Evolutionary conservation across 202 grass and related monocot genomes (phyloP), one percentile per base, ranked within the genome.

Genomic region (Setaria viridis): DNA sequence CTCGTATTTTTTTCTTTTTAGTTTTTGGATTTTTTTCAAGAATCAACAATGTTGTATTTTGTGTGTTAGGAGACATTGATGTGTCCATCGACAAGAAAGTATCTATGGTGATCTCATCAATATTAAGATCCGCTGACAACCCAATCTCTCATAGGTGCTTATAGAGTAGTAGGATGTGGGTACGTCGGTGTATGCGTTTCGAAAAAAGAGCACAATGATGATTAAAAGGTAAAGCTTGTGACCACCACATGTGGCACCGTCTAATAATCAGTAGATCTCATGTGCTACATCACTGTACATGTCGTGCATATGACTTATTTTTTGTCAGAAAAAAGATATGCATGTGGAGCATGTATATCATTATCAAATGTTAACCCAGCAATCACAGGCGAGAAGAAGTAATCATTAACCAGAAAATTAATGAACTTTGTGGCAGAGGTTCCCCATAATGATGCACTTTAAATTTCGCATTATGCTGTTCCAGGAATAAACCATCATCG

Each of bases 321-420:
- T 63, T 29, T 25, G 8, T 30, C 11, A 5, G 11, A 6, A 14
- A 63, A 62, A 32, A 62, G 9, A 4, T 63, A 29, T 74, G 11
- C 49, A 58, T 25, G 19, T 42, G 11, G 4, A 21, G 19, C 3
- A 55, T 19, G 15, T 50, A 55, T 9, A 3, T 33, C 15, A n/a
- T 21, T 76, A 20, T 58, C 53, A 42, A 42, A 76, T 37, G 74
- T 8, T 41, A 76, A 43, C 7, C 34, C 50, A n/a, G 16, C 17
- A 57, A 75, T 37, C 72, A 57, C 50, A 15, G 50, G 72, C 50
- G 72, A 75, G 32, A 20, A 19, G 72, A n/a, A 35, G 72, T n/a
- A 75, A 75, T 76, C 33, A 75, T 57, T n/a, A 57, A 13, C 51
- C 33, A 57, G 5, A 11, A 59, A n/a, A 25, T 15, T 10, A 59